Conservation (phyloP, 345 rosid species). For the Anacardium occidentale region DNA sequence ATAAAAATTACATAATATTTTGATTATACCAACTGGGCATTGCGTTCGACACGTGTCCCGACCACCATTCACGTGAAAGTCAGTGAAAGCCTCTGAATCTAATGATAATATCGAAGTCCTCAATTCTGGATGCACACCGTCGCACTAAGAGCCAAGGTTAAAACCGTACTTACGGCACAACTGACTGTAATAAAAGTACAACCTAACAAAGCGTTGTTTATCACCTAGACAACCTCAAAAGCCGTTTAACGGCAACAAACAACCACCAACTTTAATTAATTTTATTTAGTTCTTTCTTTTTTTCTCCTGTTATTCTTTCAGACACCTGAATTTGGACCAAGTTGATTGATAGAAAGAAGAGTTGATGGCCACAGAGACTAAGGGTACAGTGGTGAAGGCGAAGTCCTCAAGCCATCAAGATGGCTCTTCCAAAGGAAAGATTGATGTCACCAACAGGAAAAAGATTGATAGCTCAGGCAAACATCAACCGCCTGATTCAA, state of each 20-base stretch:
- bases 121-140: not conserved
- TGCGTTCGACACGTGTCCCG: constrained; percentile 8
- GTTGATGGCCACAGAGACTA: constrained; percentile 52
- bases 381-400: constrained; percentile 41
- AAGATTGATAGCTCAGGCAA: constrained; percentile 52
- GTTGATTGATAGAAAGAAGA: constrained; percentile 8
- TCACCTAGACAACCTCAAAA: constrained; percentile 12
- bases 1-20: too few relatives aligned
- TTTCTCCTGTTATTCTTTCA: not conserved
- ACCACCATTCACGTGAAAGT: constrained; percentile 11
- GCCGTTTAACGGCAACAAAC: constrained; percentile 26
- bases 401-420: constrained; percentile 37
- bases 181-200: not conserved
- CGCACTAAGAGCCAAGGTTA: constrained; percentile 2
- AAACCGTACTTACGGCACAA: not conserved
- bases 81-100: not conserved
- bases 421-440: constrained; percentile 42
- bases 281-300: too few relatives aligned
- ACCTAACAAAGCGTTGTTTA: not conserved
- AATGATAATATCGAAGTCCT: not conserved
- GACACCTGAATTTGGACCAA: not conserved
- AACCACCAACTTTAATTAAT: not conserved
- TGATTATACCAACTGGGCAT: not conserved
- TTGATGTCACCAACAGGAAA: constrained; percentile 38
- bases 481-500: constrained; percentile 38